A percentile compares a stretch with the other conserved stretches of the same genome.
phyloP scores from a whole-genome alignment of 83 land plant genomes.

The Diphasiastrum complanatum region DNA sequence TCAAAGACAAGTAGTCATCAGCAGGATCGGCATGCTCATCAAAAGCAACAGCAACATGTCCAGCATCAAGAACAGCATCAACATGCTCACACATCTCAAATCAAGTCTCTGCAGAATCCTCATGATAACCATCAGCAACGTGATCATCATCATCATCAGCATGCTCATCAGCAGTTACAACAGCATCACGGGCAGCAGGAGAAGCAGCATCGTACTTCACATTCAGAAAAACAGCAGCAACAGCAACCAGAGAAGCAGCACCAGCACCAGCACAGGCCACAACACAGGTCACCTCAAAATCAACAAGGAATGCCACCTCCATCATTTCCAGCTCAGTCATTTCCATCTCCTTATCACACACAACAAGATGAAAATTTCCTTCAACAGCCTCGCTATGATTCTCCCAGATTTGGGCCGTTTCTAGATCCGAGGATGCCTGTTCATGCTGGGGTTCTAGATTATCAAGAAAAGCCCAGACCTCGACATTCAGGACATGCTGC shows the following conservation, averaged over 20 bases:
- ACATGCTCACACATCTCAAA: constrained; percentile 9
- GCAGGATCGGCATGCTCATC: background rate
- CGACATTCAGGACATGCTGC: constrained; percentile 5
- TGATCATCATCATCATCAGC: constrained; percentile 1
- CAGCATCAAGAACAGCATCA: background rate
- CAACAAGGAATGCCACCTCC: constrained; percentile 9
- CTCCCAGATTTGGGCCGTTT: background rate
- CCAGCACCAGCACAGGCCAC: background rate
- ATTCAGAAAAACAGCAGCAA: constrained; percentile 2
- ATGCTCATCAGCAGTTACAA: constrained; percentile 8
- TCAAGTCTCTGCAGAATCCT: background rate
- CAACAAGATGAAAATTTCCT: constrained; percentile 7
- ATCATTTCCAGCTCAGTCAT: constrained; percentile 10
- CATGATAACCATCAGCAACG: background rate
- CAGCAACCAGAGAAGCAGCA: background rate
- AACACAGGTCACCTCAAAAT: background rate
- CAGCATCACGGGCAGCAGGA: constrained; percentile 23
- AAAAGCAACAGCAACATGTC: background rate
- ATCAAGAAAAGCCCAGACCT: background rate
- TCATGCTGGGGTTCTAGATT: background rate
- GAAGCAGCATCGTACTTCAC: constrained; percentile 9
- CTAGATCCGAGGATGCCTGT: background rate
- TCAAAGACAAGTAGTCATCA: no score
- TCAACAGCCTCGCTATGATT: constrained; percentile 16
- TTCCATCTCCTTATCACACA: constrained; percentile 12